Evolutionary conservation across 2,329 filamentous ascomycete species (phyloP).

Genomic region (Cladosporium sp.): DNA sequence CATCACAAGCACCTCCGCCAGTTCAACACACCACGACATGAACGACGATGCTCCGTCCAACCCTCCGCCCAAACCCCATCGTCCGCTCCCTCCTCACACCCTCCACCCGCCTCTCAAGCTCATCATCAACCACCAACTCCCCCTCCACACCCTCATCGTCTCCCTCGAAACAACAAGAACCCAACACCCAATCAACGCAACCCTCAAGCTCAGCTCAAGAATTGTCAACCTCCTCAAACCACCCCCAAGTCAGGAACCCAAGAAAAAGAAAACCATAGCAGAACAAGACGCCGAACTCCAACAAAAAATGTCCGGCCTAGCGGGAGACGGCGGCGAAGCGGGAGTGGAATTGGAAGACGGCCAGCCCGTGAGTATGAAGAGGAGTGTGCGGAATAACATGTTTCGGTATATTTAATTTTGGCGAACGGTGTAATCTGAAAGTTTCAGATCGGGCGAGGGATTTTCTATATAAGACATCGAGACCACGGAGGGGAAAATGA

Average conservation of each 20-base stretch:
- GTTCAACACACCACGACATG: too few species aligned
- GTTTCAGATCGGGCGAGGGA: too few species aligned
- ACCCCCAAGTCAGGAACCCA: neutral
- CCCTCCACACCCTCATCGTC: neutral
- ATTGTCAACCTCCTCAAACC: too few species aligned
- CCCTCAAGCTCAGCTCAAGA: too few species aligned
- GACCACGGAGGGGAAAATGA: too few species aligned
- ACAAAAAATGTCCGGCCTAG: constrained; percentile 60
- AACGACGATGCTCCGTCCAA: neutral
- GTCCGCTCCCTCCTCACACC: neutral
- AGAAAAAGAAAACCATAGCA: constrained; percentile 52
- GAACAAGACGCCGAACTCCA: constrained; percentile 65
- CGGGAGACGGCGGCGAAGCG: constrained; percentile 66
- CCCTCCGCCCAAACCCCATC: neutral
- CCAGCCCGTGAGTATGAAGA: constrained; percentile 66
- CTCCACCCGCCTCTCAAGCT: constrained; percentile 3
- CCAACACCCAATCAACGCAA: too few species aligned
- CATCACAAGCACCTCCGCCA: too few species aligned
- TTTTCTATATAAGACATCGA: too few species aligned
- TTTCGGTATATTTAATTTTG: constrained; percentile 61
- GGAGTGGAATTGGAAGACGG: constrained; percentile 75
- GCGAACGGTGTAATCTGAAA: too few species aligned
- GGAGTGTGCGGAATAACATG: constrained; percentile 72
- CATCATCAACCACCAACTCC: neutral
- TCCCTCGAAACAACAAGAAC: neutral